Evolutionary conservation across 768 basidiomycete species (phyloP), one percentile per base, ranked within the genome.

Genomic region (Mycena rebaudengoi): DNA sequence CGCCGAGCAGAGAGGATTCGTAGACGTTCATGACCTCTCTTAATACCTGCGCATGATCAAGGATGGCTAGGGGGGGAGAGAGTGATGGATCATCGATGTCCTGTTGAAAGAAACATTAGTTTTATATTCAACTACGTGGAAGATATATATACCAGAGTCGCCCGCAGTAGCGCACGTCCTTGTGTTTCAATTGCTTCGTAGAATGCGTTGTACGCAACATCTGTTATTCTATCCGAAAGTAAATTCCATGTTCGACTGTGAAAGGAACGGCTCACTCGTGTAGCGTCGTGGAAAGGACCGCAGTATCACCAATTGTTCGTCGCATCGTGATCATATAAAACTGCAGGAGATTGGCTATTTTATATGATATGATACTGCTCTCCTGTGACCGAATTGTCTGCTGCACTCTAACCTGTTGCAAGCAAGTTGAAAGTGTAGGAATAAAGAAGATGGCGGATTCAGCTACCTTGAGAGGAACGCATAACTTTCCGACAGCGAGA

Each of bases 251-350:
- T 48, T 7, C 5, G n/a, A 20, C 23, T 6, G 29, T 25, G 16
- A 37, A 20, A 66, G 64, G 20, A 51, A 33, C 32, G 13, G 68
- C 89, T 51, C 68, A 97, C 95, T 98, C 95, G 65, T 88, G 81
- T 28, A 99, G 80, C 0, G 92, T 90, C 59, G 79, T 84, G 1
- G 91, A 91, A 55, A 99, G 80, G 44, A 92, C 61, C 2, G 96
- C 94, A 4, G 91, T 81, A n/a, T 86, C 83, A 0, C 98, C 98
- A 41, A 98, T 90, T 2, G 96, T 98, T 48, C 94, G 85, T 50
- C 88, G 85, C 95, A 99, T 98, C 5, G 96, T 98, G 30, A 95
- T 76, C 72, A 90, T 80, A 74, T 99, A 99, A 73, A 99, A 99
- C 67, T 97, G 94, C 10, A 99, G 77, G n/a, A 99, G 81, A 70